Evolutionary conservation across 495 filamentous ascomycete genomes (phyloP), one percentile per base, ranked within the genome.

Genomic region (Tuber melanosporum): DNA sequence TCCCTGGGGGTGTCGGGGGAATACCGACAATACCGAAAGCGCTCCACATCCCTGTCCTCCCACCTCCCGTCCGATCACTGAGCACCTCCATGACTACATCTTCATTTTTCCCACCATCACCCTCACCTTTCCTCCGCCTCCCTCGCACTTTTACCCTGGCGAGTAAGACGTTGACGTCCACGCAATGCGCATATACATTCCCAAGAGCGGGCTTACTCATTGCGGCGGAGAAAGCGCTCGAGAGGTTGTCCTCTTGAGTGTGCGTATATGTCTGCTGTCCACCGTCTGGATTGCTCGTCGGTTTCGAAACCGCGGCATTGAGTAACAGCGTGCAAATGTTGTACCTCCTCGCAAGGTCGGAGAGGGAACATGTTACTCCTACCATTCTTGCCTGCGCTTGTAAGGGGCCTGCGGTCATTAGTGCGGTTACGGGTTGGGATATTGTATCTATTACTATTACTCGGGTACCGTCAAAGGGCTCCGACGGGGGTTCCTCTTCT

Each of bases 401-500:
- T 62, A 66, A 14, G 4, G 42, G 47, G 14, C 74, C 70, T 2
- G 47, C 39, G 71, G 69, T 49, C 62, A 49, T 80, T 47, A 77
- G 15, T 10, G 74, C 72, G 1, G 70, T 72, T 45, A 80, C 20
- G 9, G 69, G 79, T 32, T 74, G 79, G 32, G 69, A 71, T 36
- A 82, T 78, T 22, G 73, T 82, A 75, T 82, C 80, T 20, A 82
- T 49, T 57, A 82, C 79, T 4, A 82, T 72, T 36, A 81, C 72
- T 41, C 76, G 66, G 47, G 78, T 77, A 36, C 74, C 44, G 36
- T 41, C 17, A 45, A 71, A 20, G 44, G 26, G 71, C 8, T 41
- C 46, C n/a, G 9, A 7, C 19, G 46, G 32, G 45, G 15, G 1
- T 22, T 20, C 73, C 32, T 45, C 8, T 36, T 73, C n/a, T 39